These are phyloP conservation scores for Solanum sparsipilum DNA, from an alignment of 257 asterid species.

Conservation along the genomic window DNA sequence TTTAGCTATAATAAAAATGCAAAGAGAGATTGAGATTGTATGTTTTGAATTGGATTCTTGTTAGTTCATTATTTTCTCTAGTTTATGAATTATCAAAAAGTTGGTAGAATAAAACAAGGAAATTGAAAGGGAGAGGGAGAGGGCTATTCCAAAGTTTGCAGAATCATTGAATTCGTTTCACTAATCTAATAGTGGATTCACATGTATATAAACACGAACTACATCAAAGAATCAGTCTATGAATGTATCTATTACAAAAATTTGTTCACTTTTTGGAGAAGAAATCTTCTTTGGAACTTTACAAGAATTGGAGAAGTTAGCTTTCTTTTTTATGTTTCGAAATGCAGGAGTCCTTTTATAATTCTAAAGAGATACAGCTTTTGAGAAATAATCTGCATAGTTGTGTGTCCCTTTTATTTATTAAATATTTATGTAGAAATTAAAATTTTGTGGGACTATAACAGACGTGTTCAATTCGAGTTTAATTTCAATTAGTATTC, in stretches of 20 bases:
- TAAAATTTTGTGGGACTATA: neutral
- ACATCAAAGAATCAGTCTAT: neutral
- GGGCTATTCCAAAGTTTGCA: neutral
- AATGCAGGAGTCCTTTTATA: neutral
- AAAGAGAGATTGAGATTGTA: neutral
- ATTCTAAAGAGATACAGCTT: neutral
- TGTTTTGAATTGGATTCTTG: neutral
- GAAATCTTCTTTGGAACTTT: too few relatives aligned
- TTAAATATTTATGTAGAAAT: neutral
- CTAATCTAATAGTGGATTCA: neutral
- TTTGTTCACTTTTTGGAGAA: too few relatives aligned
- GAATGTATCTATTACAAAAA: neutral
- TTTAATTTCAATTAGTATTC: too few relatives aligned
- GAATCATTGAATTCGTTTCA: neutral
- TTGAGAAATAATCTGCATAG: neutral
- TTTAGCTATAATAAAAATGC: neutral
- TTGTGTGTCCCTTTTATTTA: neutral
- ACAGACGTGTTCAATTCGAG: too few relatives aligned
- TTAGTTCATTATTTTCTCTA: neutral
- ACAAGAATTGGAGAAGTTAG: too few relatives aligned
- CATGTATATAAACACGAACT: neutral
- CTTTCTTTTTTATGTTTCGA: too few relatives aligned
- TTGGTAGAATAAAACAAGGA: neutral
- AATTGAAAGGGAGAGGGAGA: neutral
- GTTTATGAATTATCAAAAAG: neutral